Evolutionary conservation across 306 rosid species (phyloP), one percentile per base, ranked within the genome.

Genomic region (Quillaja saponaria): DNA sequence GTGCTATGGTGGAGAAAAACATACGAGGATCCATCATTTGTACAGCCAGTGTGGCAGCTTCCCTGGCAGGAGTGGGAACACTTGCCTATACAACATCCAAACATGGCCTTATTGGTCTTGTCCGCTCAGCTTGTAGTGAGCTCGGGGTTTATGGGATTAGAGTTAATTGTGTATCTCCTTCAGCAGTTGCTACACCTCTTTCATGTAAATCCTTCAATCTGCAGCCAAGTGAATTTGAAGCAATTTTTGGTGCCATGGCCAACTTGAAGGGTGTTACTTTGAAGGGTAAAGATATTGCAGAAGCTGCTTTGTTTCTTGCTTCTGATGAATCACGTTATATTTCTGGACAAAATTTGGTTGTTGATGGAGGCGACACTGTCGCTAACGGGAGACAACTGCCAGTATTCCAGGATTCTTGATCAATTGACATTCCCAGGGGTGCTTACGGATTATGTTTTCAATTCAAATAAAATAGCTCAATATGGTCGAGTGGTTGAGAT

Each of bases 291-390:
- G 95, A 92, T 55, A 21, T 88, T 4, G 95, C 96, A 0, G 92
- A 92, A 52, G 98, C 96, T 0, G 98, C 78, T 58, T 58, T 88
- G 66, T 92, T 75, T 79, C 92, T 92, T 46, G 96, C 95, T 47
- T 64, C 90, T 10, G 98, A 92, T 56, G 95, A 88, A 49, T 71
- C 96, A 8, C 35, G 51, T 49, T 92, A 80, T 58, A 63, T 92
- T 4, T 86, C 90, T 64, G 98, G 98, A 0, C 98, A 84, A 18
- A 88, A 86, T 61, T 69, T 92, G 84, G 84, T 67, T 0, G 83
- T 88, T 12, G 98, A 92, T 44, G 98, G 96, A 33, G 98, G 98
- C 4, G 82, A 80, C 76, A 60, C 95, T 0, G 88, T 82, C 31
- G 95, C 88, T 16, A 67, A 73, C 51, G 50, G 19, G 7, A 37